These are phyloP conservation scores for Aspergillus sp. DNA, from an alignment of 2,329 filamentous ascomycete species.

Conservation along the genomic window DNA sequence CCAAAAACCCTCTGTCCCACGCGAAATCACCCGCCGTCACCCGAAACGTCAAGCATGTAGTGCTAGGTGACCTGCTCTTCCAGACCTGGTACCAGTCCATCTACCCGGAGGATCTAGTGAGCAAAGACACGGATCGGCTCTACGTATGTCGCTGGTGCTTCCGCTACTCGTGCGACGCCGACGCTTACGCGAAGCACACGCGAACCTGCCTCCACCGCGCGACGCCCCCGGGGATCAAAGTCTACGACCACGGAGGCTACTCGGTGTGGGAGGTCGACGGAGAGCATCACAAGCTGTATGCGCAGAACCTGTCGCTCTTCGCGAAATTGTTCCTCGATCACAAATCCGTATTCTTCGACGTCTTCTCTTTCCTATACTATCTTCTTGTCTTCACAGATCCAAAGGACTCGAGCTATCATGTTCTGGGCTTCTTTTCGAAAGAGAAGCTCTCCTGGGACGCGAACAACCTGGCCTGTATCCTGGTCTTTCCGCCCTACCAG, in stretches of 20 bases:
- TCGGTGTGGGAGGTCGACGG: conserved; percentile 92
- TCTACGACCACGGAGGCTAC: conserved; percentile 79
- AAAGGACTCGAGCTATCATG: conserved; percentile 49
- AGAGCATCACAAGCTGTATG: conserved; percentile 82
- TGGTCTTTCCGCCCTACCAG: conserved; percentile 95
- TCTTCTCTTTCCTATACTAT: conserved; percentile 91
- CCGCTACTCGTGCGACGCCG: conserved; percentile 67
- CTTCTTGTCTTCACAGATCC: conserved; percentile 74
- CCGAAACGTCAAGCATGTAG: conserved; percentile 82
- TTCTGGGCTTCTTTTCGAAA: conserved; percentile 97
- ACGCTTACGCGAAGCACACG: conserved; percentile 38
- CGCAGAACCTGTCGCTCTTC: conserved; percentile 92
- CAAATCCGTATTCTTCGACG: conserved; percentile 98
- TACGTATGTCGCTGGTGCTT: conserved; percentile 94
- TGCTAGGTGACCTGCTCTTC: conserved; percentile 80
- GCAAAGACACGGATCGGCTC: conserved; percentile 57
- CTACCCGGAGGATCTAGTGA: conserved; percentile 69
- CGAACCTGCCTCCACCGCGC: conserved; percentile 54
- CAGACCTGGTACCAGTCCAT: conserved; percentile 91
- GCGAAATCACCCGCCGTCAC: conserved; percentile 46
- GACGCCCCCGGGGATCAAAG: conserved; percentile 66
- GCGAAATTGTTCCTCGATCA: conserved; percentile 97
- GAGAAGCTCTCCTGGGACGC: conserved; percentile 99
- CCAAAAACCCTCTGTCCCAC: conserved; percentile 23
- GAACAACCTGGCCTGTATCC: conserved; percentile 94